Base-by-base conservation (phyloP, 2,329 filamentous ascomycete genomes). In the Curvularia hawaiiensis region DNA sequence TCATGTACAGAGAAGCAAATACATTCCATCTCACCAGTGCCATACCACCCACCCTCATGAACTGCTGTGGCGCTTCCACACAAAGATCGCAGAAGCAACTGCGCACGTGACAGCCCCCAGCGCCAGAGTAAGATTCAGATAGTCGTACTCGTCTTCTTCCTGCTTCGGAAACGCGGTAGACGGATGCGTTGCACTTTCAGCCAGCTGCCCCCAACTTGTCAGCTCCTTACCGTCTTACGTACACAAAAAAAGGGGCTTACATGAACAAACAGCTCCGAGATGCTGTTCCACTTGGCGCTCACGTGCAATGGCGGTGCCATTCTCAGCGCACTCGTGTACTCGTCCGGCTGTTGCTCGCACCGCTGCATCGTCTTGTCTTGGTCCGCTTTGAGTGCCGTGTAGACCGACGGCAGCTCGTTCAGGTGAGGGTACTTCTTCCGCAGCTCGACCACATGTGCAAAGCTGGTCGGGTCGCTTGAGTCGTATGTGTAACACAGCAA, bases 301-400 rank as follows among this genome's bases (percentile, higher is more conserved):
- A 97, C 95, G 78, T 99, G 96, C 40, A 98, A 80, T 6, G 95
- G 95, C 3, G 93, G 88, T 54, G 90, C 88, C 90, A 98, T 96
- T 73, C 91, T 93, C 66, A 96, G 80, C 38, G 85, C 84, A 50
- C 89, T 87, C 0, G 93, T 96, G 77, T 97, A 97, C 62, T 92
- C 89, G 73, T 99, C 95, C 1, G 95, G 95, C 63, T 77, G 75
- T 76, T 97, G 94, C 62, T 97, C 92, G 59, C 90, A 90, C 58
- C 95, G 86, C 78, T 99, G 95, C n/a, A 92, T 97, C 3, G 94
- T 96, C 76, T 97, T 96, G 76, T 99, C 95, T 65, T 90, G 87
- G 76, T 99, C 95, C 3, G 95, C 95, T 77, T 99, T 99, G 58
- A 98, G 82, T 0, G 94, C 95, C 1, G 92, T 91, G 74, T 96